Percentiles rank a stretch among this genome's conserved stretches.
phyloP scores from a whole-genome alignment of 208 protist species.

The Tritrichomonas musculus region DNA sequence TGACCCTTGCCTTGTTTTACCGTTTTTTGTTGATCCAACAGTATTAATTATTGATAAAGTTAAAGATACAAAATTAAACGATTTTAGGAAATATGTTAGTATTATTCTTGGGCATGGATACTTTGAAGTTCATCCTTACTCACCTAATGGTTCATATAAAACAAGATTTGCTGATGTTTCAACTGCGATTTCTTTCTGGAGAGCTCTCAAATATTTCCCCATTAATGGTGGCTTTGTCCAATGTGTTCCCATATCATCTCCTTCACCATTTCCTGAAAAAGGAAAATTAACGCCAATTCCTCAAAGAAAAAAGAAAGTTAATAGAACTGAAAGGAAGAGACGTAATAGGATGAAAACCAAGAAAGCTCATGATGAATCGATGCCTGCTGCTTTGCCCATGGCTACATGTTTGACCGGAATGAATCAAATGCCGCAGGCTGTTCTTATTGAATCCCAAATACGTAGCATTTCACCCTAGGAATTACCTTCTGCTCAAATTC shows the following conservation, averaged over 20 bases:
- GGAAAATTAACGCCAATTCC: neutral
- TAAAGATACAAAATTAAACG: neutral
- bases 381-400: too few species aligned
- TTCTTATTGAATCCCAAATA: too few species aligned
- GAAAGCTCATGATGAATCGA: too few species aligned
- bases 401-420: too few species aligned
- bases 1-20: neutral
- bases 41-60: neutral
- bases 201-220: neutral
- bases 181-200: neutral
- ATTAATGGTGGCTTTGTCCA: neutral
- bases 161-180: neutral
- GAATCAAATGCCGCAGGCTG: too few species aligned
- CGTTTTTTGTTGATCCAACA: neutral
- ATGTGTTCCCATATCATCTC: neutral
- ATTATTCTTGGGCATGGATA: neutral
- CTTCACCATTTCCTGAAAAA: neutral
- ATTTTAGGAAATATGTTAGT: neutral
- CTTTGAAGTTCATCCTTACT: neutral
- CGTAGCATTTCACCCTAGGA: too few species aligned
- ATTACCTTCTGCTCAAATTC: too few species aligned
- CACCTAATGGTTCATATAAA: neutral
- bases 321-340: too few species aligned
- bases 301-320: neutral
- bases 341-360: too few species aligned